Base-by-base conservation (phyloP, 2,329 filamentous ascomycete species). In the Talaromyces sp. region DNA sequence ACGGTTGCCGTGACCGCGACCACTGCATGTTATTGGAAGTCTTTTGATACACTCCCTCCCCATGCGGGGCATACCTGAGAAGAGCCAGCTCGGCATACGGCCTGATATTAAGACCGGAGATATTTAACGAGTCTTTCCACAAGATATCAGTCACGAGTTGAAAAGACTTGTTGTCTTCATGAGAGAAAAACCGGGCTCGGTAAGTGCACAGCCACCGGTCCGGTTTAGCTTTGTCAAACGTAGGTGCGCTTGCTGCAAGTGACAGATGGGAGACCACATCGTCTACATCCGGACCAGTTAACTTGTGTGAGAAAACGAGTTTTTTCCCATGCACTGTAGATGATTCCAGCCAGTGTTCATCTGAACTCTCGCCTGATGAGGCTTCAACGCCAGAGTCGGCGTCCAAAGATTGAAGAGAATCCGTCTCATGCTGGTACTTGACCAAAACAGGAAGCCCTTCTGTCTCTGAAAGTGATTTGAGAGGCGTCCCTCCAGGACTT, bases 111-210 rank as follows among this genome's bases (percentile, higher is more conserved):
- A 61, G 38, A 70, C 26, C 29, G 63, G 68, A 62, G 3, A 70
- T 67, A 11, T 70, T 62, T 24, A 72, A 52, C 14, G 72, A 73
- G 54, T 77, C 69, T 51, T 63, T 72, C 73, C 74, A 77, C 21
- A 76, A 58, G 12, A 72, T 60, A 27, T 68, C 64, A 1, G 68
- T 65, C n/a, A 73, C 70, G 14, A 77, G 63, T 5, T 58, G 57
- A 50, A 74, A 69, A 0, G 57, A 68, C 4, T 60, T 65, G 1
- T 51, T 55, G 29, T 71, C 63, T 5, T 62, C 26, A 12, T 58
- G 59, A 31, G 43, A 61, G 24, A 55, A 64, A 9, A 74, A 53
- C 27, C 66, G 68, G 6, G 73, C 70, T 54, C 73, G 72, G 57
- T 74, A 74, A 50, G 71, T 73, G 6, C 65, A 68, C 14, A 59